phyloP scores from a whole-genome alignment of 1,284 basidiomycete genomes.

The Malassezia japonica region DNA sequence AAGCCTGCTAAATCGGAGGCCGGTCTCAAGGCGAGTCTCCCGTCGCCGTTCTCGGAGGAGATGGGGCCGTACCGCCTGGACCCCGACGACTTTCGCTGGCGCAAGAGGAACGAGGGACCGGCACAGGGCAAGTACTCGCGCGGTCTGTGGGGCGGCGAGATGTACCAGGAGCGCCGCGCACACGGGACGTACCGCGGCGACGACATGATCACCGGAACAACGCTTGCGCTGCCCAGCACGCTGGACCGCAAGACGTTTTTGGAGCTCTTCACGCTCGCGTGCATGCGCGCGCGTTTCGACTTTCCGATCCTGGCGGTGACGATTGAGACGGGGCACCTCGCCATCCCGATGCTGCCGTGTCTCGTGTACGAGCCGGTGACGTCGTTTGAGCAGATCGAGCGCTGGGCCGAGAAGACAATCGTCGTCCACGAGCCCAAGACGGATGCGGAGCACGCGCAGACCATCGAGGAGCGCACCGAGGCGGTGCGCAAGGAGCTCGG shows the following conservation, averaged over 20 bases:
- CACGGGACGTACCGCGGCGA: background rate
- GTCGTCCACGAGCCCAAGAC: background rate
- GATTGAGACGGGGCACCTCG: conserved; percentile 1
- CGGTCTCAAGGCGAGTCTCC: no score
- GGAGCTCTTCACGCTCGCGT: conserved; percentile 1
- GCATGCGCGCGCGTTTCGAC: conserved; percentile 4
- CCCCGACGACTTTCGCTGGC: conserved; percentile 3
- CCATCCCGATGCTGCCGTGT: conserved; percentile 2
- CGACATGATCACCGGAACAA: conserved; percentile 12
- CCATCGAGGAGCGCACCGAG: conserved; percentile 1
- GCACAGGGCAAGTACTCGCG: conserved; percentile 1
- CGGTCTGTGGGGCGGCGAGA: conserved; percentile 10
- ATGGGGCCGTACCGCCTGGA: conserved; percentile 12
- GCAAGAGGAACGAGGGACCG: background rate
- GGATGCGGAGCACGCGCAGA: background rate
- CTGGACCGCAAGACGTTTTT: background rate
- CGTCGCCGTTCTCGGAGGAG: conserved; percentile 11
- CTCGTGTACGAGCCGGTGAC: background rate
- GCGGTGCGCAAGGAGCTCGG: background rate
- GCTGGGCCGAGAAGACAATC: conserved; percentile 1
- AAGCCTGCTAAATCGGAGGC: background rate
- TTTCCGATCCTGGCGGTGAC: conserved; percentile 7
- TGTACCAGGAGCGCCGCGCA: conserved; percentile 17
- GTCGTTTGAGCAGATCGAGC: conserved; percentile 7
- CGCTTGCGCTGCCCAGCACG: background rate